phyloP scores from a whole-genome alignment of 768 basidiomycete genomes.

The Tylopilus rubrobrunneus region DNA sequence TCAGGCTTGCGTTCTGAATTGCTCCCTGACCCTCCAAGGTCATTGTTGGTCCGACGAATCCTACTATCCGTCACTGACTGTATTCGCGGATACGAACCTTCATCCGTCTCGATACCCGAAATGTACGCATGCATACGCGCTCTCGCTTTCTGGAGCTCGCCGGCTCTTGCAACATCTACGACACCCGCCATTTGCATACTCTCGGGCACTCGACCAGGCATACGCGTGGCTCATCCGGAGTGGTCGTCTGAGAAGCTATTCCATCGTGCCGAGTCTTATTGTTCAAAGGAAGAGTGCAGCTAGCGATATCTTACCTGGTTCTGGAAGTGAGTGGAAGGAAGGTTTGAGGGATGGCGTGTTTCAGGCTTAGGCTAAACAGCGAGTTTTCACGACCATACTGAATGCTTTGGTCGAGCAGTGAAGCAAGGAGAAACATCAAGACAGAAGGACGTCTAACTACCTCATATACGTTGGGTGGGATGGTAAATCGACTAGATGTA shows the following conservation, averaged over 20 bases:
- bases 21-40: neutral
- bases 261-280: conserved; percentile 63
- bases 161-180: conserved; percentile 57
- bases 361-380: neutral
- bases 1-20: neutral
- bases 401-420: no score
- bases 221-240: conserved; percentile 62
- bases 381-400: no score
- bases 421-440: no score
- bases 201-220: conserved; percentile 74
- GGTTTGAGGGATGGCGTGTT: conserved; percentile 47
- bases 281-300: conserved; percentile 56
- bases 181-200: conserved; percentile 69
- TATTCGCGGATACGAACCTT: conserved; percentile 29
- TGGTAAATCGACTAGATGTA: no score
- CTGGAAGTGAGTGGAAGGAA: conserved; percentile 57
- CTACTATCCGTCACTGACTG: conserved; percentile 37
- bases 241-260: conserved; percentile 54
- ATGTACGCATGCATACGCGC: conserved; percentile 71
- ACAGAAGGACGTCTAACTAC: no score
- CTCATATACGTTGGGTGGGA: no score
- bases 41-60: conserved; percentile 72
- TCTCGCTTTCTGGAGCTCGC: conserved; percentile 57
- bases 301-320: conserved; percentile 52
- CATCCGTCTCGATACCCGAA: conserved; percentile 60